phyloP scores from a whole-genome alignment of 2,329 filamentous ascomycete genomes.

The Metarhizium rileyi region DNA sequence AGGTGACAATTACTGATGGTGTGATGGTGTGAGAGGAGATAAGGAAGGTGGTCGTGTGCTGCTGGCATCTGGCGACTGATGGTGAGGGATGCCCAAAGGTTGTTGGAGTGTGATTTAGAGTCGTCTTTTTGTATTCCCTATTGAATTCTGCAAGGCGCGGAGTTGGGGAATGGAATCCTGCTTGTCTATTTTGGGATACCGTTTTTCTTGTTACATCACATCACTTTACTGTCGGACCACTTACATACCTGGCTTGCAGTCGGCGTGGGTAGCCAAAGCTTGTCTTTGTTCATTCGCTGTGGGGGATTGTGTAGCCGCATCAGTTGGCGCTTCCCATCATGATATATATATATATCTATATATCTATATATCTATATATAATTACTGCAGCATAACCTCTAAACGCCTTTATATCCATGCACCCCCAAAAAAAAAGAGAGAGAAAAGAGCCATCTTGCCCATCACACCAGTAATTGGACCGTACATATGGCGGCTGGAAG shows the following conservation, averaged over 20 bases:
- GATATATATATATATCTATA: background rate
- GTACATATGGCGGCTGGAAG: background rate
- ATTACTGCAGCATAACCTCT: background rate
- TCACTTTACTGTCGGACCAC: background rate
- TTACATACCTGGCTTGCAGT: background rate
- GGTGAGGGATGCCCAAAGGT: background rate
- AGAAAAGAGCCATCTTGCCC: background rate
- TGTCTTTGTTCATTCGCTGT: background rate
- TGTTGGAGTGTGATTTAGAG: background rate
- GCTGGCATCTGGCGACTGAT: too few relatives aligned
- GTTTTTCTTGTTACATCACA: background rate
- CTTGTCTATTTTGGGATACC: background rate
- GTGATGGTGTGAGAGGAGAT: background rate
- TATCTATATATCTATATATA: too few relatives aligned
- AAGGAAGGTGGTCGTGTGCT: too few relatives aligned
- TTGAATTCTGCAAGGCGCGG: conserved; percentile 3
- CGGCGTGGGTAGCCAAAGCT: background rate
- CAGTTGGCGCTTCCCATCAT: background rate
- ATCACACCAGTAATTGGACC: too few relatives aligned
- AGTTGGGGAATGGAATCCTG: background rate
- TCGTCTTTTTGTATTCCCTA: too few relatives aligned
- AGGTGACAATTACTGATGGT: conserved; percentile 37
- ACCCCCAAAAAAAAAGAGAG: too few relatives aligned
- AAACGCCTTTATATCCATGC: conserved; percentile 7
- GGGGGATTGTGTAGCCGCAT: background rate